Conservation (phyloP, 2,329 filamentous ascomycete species). For the Colletotrichum lupini region DNA sequence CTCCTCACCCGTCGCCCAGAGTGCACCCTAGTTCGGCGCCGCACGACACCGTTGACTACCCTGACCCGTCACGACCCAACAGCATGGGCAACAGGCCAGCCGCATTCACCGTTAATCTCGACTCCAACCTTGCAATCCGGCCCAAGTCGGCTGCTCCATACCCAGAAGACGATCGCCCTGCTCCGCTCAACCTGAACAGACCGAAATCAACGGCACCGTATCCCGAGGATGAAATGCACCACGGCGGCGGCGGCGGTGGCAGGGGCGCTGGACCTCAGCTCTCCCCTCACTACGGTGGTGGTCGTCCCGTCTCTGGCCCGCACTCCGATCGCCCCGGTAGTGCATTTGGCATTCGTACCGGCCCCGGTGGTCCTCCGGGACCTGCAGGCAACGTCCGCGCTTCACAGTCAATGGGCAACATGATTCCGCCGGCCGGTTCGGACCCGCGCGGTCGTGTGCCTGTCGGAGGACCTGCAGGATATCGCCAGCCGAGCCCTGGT, state of each 20-base stretch:
- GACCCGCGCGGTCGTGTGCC: conserved; percentile 57
- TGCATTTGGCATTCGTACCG: conserved; percentile 64
- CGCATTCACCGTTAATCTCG: conserved; percentile 63
- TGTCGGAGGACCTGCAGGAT: conserved; percentile 53
- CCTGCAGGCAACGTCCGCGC: conserved; percentile 45
- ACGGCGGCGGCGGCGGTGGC: neutral
- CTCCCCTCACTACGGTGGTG: conserved; percentile 55
- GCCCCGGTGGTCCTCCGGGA: conserved; percentile 21
- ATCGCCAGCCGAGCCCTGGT: conserved; percentile 54
- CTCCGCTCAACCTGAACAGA: conserved; percentile 56
- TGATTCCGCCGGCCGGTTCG: conserved; percentile 54
- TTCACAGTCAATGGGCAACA: conserved; percentile 58
- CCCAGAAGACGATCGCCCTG: conserved; percentile 73
- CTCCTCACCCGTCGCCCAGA: conserved; percentile 55
- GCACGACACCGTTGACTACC: conserved; percentile 55
- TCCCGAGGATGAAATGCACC: conserved; percentile 59
- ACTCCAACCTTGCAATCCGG: conserved; percentile 51
- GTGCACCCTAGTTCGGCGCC: conserved; percentile 48
- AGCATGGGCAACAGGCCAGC: conserved; percentile 53
- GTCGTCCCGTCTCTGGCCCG: conserved; percentile 61
- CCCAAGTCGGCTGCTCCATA: conserved; percentile 74
- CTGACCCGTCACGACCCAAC: conserved; percentile 57
- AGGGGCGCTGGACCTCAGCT: conserved; percentile 44
- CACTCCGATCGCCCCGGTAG: conserved; percentile 61
- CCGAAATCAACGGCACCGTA: conserved; percentile 63